Evolutionary conservation across 2,329 filamentous ascomycete genomes (phyloP).

Genomic region (Aspergillus floridensis): DNA sequence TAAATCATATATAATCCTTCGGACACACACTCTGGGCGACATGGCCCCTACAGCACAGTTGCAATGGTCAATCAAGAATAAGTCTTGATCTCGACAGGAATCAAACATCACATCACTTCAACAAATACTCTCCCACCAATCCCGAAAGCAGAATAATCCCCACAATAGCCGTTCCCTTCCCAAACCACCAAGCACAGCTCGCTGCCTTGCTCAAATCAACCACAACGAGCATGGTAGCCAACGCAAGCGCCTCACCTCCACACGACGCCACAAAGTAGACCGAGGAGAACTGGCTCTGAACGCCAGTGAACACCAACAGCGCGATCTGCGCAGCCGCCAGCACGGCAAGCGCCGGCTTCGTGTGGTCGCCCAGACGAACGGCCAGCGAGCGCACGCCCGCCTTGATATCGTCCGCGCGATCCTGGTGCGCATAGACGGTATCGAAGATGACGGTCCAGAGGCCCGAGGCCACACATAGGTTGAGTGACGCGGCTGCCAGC

Average conservation of each 20-base stretch:
- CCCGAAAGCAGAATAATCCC: conserved; percentile 7
- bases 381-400: conserved; percentile 88
- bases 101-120: neutral
- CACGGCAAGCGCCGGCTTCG: conserved; percentile 4
- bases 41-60: too few relatives aligned
- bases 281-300: conserved; percentile 1
- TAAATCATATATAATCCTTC: too few relatives aligned
- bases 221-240: conserved; percentile 3
- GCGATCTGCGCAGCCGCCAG: conserved; percentile 1
- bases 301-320: neutral
- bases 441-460: conserved; percentile 89
- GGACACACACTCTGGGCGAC: too few relatives aligned
- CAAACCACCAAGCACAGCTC: conserved; percentile 17
- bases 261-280: conserved; percentile 9
- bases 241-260: neutral
- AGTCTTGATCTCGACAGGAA: too few relatives aligned
- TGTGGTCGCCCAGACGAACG: conserved; percentile 40
- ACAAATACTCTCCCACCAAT: conserved; percentile 7
- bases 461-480: neutral
- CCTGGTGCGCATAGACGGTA: conserved; percentile 92
- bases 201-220: conserved; percentile 7
- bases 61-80: too few relatives aligned
- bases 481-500: neutral
- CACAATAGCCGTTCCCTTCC: conserved; percentile 5
- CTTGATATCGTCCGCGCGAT: conserved; percentile 80